Conservation (phyloP, 345 rosid genomes). For the Populus euphratica region DNA sequence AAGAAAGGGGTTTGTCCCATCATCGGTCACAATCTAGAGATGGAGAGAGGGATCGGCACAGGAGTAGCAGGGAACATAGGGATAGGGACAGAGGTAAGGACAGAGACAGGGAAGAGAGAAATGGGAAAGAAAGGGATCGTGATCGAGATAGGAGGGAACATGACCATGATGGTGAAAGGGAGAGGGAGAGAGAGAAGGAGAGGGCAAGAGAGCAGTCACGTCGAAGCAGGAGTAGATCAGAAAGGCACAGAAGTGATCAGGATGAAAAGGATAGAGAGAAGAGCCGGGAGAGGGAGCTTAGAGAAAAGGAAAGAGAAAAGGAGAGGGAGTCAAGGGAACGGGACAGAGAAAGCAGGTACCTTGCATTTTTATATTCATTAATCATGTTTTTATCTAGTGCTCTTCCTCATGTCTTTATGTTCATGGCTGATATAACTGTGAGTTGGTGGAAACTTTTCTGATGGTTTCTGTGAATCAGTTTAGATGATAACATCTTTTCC, state of each 20-base stretch:
- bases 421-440: background rate
- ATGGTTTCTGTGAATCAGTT: background rate
- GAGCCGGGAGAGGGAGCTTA: slow-evolving; percentile 55
- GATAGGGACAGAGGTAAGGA: slow-evolving; percentile 58
- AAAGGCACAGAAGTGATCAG: slow-evolving; percentile 44
- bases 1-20: slow-evolving; percentile 40
- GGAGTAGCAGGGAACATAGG: slow-evolving; percentile 53
- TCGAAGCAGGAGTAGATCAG: slow-evolving; percentile 58
- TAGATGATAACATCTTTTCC: background rate
- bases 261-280: slow-evolving; percentile 45
- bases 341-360: slow-evolving; percentile 78
- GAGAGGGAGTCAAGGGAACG: slow-evolving; percentile 61
- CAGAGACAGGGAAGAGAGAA: slow-evolving; percentile 45
- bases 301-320: slow-evolving; percentile 40
- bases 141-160: slow-evolving; percentile 24
- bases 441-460: background rate
- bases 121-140: slow-evolving; percentile 29
- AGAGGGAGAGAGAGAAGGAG: slow-evolving; percentile 41
- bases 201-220: slow-evolving; percentile 44
- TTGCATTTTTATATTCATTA: background rate
- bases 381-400: background rate
- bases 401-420: background rate
- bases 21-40: slow-evolving; percentile 68
- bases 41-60: slow-evolving; percentile 60
- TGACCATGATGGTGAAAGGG: slow-evolving; percentile 22